Conservation (phyloP, 2,329 filamentous ascomycete species). For the Sporothrix brasiliensis region DNA sequence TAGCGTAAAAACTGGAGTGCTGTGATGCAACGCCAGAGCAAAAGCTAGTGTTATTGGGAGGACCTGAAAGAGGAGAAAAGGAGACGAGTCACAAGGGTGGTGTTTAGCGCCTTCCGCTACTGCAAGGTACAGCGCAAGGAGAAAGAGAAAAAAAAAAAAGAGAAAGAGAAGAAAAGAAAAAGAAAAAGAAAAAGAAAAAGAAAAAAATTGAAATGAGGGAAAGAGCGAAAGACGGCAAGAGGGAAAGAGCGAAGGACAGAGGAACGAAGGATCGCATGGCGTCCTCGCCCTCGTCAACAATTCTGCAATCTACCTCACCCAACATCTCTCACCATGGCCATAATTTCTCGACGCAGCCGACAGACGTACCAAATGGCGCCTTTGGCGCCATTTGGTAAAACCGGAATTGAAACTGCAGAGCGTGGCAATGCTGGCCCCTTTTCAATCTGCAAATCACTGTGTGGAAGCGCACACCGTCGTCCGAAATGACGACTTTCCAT, state of each 20-base stretch:
- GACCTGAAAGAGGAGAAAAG: neutral
- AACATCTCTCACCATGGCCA: conserved; percentile 15
- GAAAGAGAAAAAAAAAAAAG: neutral
- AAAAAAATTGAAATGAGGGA: neutral
- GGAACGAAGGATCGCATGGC: neutral
- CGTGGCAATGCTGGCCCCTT: neutral
- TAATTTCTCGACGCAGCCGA: conserved; percentile 11
- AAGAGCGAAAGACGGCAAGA: neutral
- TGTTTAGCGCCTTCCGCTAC: conserved; percentile 16
- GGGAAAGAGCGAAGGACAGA: neutral
- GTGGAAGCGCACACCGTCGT: neutral
- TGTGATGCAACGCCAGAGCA: neutral
- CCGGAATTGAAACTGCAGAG: conserved; percentile 10
- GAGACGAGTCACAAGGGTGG: neutral
- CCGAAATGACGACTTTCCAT: conserved; percentile 13
- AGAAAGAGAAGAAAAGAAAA: too few relatives aligned
- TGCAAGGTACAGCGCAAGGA: conserved; percentile 15
- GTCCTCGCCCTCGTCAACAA: neutral
- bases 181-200: neutral
- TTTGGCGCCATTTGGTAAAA: neutral
- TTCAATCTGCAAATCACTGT: neutral
- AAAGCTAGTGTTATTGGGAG: conserved; percentile 6
- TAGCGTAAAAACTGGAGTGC: neutral
- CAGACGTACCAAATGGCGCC: neutral
- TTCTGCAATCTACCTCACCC: neutral